These are phyloP conservation scores for Neonectria sp. DNA, from an alignment of 2,329 filamentous ascomycete genomes.

Conservation along the genomic window DNA sequence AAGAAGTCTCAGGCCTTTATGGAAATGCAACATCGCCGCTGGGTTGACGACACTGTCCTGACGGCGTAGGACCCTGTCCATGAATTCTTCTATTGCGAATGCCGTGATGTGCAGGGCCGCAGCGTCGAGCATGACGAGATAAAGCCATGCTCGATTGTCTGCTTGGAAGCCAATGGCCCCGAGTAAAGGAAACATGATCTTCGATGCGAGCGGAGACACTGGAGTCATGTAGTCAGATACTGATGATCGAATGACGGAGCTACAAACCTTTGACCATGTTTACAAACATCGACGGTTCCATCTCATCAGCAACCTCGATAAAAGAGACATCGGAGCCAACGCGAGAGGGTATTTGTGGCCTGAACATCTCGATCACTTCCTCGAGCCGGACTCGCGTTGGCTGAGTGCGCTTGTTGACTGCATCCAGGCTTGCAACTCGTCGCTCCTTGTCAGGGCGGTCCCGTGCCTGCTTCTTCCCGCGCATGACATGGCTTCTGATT, in stretches of 20 bases:
- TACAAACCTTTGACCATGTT: slow-evolving; percentile 22
- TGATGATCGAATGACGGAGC: not conserved
- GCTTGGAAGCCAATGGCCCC: slow-evolving; percentile 19
- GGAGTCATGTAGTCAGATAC: not conserved
- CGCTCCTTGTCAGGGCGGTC: not conserved
- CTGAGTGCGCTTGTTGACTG: not conserved
- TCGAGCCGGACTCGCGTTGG: slow-evolving; percentile 6
- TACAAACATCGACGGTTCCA: slow-evolving; percentile 8
- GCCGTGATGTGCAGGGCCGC: slow-evolving; percentile 16
- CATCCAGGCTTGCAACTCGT: not conserved
- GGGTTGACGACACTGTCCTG: slow-evolving; percentile 5
- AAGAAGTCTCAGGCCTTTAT: slow-evolving; percentile 22
- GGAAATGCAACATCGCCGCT: slow-evolving; percentile 21
- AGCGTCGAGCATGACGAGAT: slow-evolving; percentile 7
- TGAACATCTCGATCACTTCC: slow-evolving; percentile 16
- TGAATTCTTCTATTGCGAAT: slow-evolving; percentile 20
- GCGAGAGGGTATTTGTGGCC: slow-evolving; percentile 5
- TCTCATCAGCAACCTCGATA: slow-evolving; percentile 9
- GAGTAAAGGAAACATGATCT: slow-evolving; percentile 23
- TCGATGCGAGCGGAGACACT: slow-evolving; percentile 13
- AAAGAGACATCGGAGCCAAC: slow-evolving; percentile 15
- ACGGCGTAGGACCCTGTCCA: slow-evolving; percentile 17
- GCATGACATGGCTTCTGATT: slow-evolving; percentile 27
- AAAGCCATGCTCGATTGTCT: slow-evolving; percentile 9
- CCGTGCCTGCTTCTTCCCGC: slow-evolving; percentile 11